phyloP scores from a whole-genome alignment of 2,329 filamentous ascomycete genomes.

The Beauveria varroae region DNA sequence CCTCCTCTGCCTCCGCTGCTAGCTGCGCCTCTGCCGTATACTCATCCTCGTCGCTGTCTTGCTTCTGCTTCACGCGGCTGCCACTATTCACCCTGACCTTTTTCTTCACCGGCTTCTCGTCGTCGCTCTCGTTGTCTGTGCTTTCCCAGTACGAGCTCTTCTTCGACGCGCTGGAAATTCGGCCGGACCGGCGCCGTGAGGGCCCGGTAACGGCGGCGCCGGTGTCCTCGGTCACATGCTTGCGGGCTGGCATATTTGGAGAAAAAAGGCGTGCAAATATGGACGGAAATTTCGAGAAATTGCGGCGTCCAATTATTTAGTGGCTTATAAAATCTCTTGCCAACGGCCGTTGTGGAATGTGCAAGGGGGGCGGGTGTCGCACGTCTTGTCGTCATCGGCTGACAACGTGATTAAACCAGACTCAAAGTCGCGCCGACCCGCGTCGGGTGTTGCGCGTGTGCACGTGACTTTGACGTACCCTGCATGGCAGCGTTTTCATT shows the following conservation, averaged over 20 bases:
- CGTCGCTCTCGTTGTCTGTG: conserved; percentile 20
- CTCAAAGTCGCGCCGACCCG: background rate
- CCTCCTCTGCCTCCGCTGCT: background rate
- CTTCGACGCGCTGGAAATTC: conserved; percentile 36
- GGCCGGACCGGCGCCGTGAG: conserved; percentile 39
- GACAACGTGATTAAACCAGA: background rate
- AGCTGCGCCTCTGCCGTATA: conserved; percentile 15
- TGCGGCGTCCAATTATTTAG: too few relatives aligned
- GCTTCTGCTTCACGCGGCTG: conserved; percentile 12
- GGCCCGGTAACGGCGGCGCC: conserved; percentile 14
- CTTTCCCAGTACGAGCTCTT: conserved; percentile 47
- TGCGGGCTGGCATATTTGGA: conserved; percentile 30
- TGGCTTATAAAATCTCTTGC: background rate
- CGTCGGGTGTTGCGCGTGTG: background rate
- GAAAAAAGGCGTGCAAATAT: background rate
- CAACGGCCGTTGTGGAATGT: background rate
- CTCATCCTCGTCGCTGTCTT: conserved; percentile 18
- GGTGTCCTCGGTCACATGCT: conserved; percentile 27
- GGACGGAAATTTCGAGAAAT: background rate
- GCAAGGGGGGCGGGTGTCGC: background rate
- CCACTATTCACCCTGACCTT: conserved; percentile 17
- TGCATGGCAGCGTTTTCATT: background rate
- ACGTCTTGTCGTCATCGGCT: background rate
- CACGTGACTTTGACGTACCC: background rate
- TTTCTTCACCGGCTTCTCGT: conserved; percentile 19